These are phyloP conservation scores for Ogataea naganishii DNA, from an alignment of 805 yeast genomes.

Conservation along the genomic window DNA sequence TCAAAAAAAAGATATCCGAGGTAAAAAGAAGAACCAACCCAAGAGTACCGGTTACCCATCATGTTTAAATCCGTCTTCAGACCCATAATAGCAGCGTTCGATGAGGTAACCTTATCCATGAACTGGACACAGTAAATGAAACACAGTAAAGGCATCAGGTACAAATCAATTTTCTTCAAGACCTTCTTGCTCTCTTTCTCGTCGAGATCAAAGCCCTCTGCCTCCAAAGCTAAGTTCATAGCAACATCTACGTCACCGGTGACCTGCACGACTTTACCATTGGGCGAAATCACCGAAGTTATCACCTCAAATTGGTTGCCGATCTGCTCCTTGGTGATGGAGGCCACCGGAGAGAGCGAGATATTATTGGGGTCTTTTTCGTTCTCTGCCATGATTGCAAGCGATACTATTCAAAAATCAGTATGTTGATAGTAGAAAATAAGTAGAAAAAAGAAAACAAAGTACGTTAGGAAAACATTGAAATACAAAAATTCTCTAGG, in stretches of 20 bases:
- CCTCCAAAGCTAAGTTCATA: conserved; percentile 29
- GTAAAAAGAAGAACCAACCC: conserved; percentile 23
- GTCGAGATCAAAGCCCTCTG: conserved; percentile 20
- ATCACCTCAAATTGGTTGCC: conserved; percentile 7
- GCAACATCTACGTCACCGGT: conserved; percentile 37
- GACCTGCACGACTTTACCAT: conserved; percentile 7
- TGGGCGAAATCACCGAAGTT: conserved; percentile 9
- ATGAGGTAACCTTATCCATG: conserved; percentile 34
- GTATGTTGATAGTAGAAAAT: no score
- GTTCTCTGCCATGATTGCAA: no score
- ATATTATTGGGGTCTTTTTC: no score
- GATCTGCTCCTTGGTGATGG: conserved; percentile 9
- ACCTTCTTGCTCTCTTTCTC: conserved; percentile 6
- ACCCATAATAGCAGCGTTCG: conserved; percentile 29
- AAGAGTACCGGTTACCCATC: conserved; percentile 21
- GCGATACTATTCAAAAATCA: no score
- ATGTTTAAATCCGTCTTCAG: conserved; percentile 26
- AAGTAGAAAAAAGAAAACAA: no score
- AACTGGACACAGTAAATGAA: conserved; percentile 39
- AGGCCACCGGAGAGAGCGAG: no score
- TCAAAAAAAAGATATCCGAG: conserved; percentile 23
- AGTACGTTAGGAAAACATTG: no score
- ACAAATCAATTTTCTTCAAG: conserved; percentile 37
- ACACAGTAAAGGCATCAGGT: conserved; percentile 32
- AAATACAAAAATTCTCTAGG: no score